These are phyloP conservation scores for Pholiota adiposa DNA, from an alignment of 1,284 basidiomycete species.

Conservation along the genomic window DNA sequence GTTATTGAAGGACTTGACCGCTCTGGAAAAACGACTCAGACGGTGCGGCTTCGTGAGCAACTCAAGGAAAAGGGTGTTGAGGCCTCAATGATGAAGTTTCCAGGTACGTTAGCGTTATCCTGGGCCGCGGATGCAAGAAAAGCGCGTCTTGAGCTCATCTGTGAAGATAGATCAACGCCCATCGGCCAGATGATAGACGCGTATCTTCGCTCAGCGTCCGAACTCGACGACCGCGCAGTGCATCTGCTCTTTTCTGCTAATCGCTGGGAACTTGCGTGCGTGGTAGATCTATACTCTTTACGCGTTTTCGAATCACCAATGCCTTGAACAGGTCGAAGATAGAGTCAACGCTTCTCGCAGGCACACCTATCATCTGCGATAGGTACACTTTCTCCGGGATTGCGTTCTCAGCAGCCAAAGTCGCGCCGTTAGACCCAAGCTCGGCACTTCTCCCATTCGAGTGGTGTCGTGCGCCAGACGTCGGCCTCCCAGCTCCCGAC, in stretches of 20 bases:
- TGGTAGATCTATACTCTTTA: conserved; percentile 9
- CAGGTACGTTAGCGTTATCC: conserved; percentile 57
- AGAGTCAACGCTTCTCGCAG: conserved; percentile 59
- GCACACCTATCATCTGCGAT: conserved; percentile 86
- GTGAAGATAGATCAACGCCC: conserved; percentile 78
- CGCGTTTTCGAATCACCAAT: not conserved
- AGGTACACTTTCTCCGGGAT: conserved; percentile 97
- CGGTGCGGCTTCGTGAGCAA: conserved; percentile 58
- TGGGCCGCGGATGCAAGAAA: not conserved
- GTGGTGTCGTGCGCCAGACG: conserved; percentile 89
- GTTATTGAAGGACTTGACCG: conserved; percentile 94
- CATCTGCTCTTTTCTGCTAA: conserved; percentile 98
- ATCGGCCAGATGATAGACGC: conserved; percentile 95
- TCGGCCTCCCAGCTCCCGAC: conserved; percentile 88
- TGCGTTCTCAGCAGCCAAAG: conserved; percentile 91
- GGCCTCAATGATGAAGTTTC: conserved; percentile 78
- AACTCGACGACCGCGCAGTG: conserved; percentile 90
- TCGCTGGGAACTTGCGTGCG: conserved; percentile 91
- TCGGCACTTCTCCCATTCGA: conserved; percentile 48
- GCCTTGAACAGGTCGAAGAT: conserved; percentile 61
- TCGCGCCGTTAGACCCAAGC: conserved; percentile 10
- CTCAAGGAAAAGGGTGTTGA: conserved; percentile 46
- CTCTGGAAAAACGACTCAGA: conserved; percentile 92
- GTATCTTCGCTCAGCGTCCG: conserved; percentile 84
- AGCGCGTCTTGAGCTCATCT: conserved; percentile 2